Percentiles rank a stretch among this genome's conserved stretches.
Evolutionary conservation across 2,329 filamentous ascomycete genomes (phyloP).

Genomic region (Trichoderma endophyticum): DNA sequence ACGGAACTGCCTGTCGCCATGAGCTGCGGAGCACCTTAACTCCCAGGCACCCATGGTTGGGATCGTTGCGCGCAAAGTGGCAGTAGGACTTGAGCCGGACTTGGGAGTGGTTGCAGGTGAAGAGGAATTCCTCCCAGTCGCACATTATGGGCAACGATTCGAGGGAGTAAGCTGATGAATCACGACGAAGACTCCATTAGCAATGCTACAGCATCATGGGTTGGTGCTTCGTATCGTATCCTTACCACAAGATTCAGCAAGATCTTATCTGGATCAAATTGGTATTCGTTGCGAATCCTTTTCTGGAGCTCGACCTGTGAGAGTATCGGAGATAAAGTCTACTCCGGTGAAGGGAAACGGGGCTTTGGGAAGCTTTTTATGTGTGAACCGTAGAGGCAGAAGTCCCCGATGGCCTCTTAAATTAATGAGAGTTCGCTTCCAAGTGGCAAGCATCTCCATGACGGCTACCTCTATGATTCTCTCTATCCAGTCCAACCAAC

Average conservation of each 20-base stretch:
- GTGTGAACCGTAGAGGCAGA: neutral
- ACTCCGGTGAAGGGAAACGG: neutral
- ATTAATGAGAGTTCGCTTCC: neutral
- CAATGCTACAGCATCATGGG: neutral
- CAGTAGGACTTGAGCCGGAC: conserved; percentile 65
- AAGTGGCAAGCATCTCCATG: neutral
- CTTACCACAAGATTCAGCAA: neutral
- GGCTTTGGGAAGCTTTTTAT: conserved; percentile 1
- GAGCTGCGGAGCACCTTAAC: conserved; percentile 63
- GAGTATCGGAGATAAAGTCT: neutral
- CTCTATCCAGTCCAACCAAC: neutral
- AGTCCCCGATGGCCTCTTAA: neutral
- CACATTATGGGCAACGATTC: conserved; percentile 51
- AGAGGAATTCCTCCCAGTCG: conserved; percentile 67
- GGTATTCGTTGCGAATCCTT: neutral
- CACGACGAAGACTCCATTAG: neutral
- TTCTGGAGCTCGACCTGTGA: neutral
- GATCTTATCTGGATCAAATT: neutral
- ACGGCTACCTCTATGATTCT: neutral
- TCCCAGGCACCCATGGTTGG: conserved; percentile 64
- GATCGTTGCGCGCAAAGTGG: conserved; percentile 71
- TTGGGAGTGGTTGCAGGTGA: conserved; percentile 60
- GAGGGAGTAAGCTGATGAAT: neutral
- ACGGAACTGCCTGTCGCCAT: conserved; percentile 54
- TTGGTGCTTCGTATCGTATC: neutral